phyloP scores from a whole-genome alignment of 768 basidiomycete genomes.

The Inosperma sp. region DNA sequence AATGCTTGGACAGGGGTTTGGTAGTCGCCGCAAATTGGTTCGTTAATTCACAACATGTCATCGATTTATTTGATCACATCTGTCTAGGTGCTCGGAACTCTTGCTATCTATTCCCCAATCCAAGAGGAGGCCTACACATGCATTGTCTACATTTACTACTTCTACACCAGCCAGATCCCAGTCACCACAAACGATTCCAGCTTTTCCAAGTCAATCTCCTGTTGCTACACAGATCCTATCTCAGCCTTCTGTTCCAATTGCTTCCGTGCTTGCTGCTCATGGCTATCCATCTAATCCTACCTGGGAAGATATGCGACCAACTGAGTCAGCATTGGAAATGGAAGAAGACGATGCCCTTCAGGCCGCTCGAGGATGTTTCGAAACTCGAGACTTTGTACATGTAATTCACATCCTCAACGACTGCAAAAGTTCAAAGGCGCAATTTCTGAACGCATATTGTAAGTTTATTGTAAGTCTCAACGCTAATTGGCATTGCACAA shows the following conservation, averaged over 20 bases:
- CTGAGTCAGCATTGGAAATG: slow-evolving; percentile 46
- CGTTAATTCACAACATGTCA: slow-evolving; percentile 17
- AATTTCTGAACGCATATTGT: slow-evolving; percentile 76
- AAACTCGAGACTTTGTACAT: slow-evolving; percentile 73
- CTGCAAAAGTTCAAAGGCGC: slow-evolving; percentile 67
- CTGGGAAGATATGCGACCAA: slow-evolving; percentile 30
- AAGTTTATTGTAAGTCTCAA: slow-evolving; percentile 78
- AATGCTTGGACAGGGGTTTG: slow-evolving; percentile 72
- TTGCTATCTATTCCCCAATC: slow-evolving; percentile 52
- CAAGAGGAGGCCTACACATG: slow-evolving; percentile 36
- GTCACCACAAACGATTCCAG: slow-evolving; percentile 34
- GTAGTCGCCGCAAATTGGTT: slow-evolving; percentile 75
- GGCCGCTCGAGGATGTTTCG: slow-evolving; percentile 69
- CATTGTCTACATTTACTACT: slow-evolving; percentile 43
- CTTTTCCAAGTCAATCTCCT: slow-evolving; percentile 36
- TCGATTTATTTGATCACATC: slow-evolving; percentile 13
- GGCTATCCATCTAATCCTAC: slow-evolving; percentile 31
- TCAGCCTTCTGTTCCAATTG: slow-evolving; percentile 24
- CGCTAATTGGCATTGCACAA: too few species aligned
- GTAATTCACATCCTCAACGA: slow-evolving; percentile 59
- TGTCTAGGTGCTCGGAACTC: slow-evolving; percentile 69
- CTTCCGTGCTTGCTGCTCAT: slow-evolving; percentile 32
- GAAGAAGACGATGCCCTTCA: slow-evolving; percentile 70
- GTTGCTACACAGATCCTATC: slow-evolving; percentile 29
- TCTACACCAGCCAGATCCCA: slow-evolving; percentile 54